Evolutionary conservation across 176 grass and related monocot species (phyloP), one percentile per base, ranked within the genome.

Genomic region (sorghum (Sorghum bicolor)): DNA sequence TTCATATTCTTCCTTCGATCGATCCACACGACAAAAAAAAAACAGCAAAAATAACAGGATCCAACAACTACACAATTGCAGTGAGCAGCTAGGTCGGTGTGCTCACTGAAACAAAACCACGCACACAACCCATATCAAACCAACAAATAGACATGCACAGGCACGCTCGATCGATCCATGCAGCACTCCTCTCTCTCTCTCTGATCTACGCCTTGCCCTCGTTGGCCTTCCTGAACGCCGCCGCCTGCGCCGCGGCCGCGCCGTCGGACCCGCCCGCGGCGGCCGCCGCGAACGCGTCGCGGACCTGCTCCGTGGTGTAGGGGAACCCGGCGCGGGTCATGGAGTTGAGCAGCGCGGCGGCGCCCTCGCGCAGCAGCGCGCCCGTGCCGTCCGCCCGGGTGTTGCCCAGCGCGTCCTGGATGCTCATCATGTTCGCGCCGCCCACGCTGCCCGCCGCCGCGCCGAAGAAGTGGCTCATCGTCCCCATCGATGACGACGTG

Each of bases 281-380:
- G 0, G 86, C 86, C 0, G 79, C 38, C 0, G 64, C 40, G 76
- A 97, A 90, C 3, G 85, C 86, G 47, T 87, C 86, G 62, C 89
- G 88, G 43, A 97, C 94, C 87, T 94, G 95, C 45, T 83, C 57
- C 25, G 92, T 89, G 26, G 84, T 97, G 78, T 89, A 92, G 19
- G 92, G 85, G 73, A 87, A 97, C 4, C 84, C 85, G 1, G 64
- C 69, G 77, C 84, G 86, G 11, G 84, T 76, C 87, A 97, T 86
- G 4, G 94, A 97, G 85, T 97, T 97, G 80, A 97, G 87, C 87
- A 97, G 80, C 3, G 94, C 86, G 2, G 94, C 94, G 4, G 94
- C 77, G 61, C 87, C 94, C 90, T 97, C 94, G 6, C 94, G 80
- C 13, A 84, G 82, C 25, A 97, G 88, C 34, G 85, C 89, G 25